Conservation (phyloP, 345 rosid species). For the Eucalyptus grandis region DNA sequence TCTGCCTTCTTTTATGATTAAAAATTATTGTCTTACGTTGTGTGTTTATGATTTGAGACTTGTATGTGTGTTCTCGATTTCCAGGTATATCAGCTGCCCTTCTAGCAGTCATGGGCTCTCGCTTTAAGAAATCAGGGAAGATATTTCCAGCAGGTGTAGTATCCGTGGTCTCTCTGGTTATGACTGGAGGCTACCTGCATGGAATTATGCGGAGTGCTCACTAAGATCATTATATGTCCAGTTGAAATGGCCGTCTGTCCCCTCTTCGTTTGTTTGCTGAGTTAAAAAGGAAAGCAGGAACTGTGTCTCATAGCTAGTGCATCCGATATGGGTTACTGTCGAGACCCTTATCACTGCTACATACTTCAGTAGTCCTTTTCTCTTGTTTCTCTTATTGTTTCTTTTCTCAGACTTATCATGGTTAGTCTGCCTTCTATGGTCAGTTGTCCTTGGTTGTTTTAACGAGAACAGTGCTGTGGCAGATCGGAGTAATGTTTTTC, state of each 20-base stretch:
- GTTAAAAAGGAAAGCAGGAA: background rate
- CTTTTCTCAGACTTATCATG: background rate
- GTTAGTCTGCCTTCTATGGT: background rate
- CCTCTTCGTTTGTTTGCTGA: background rate
- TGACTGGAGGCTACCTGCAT: slow-evolving; percentile 80
- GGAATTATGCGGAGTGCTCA: slow-evolving; percentile 61
- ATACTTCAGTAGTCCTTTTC: background rate
- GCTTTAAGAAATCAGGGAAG: slow-evolving; percentile 68
- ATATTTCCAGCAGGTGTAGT: slow-evolving; percentile 85
- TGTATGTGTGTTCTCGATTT: background rate
- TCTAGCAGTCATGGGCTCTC: slow-evolving; percentile 73
- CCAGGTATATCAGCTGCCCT: slow-evolving; percentile 66
- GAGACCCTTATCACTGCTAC: background rate
- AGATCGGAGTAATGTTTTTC: background rate
- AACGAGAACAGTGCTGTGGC: background rate
- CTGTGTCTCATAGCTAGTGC: background rate
- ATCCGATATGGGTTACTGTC: background rate
- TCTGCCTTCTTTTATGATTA: background rate
- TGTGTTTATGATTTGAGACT: background rate
- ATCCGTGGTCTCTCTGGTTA: slow-evolving; percentile 58
- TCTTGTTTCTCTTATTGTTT: background rate
- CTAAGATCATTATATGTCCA: background rate
- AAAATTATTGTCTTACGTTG: background rate
- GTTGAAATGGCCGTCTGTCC: background rate
- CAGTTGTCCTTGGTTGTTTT: background rate